Evolutionary conservation across 345 rosid species (phyloP), one percentile per base, ranked within the genome.

Genomic region (Kernera saxatilis): DNA sequence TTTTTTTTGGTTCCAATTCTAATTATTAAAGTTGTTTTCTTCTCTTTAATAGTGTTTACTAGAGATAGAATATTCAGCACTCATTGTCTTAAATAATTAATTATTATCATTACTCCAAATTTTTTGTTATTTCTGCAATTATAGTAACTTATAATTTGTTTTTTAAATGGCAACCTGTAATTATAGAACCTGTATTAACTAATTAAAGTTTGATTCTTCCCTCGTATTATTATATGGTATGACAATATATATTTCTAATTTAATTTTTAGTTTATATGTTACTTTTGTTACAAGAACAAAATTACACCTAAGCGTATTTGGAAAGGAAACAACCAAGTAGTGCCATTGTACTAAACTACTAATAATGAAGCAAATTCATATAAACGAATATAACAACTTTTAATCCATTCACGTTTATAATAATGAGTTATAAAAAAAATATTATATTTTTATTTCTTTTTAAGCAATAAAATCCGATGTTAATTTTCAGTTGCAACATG

Each of bases 21-120:
- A 45, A 44, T 75, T 61, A 69, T 53, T 69, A 69, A 51, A 67
- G 57, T 68, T 68, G 30, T 59, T 68, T 68, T 60, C 33, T 21
- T 25, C 65, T 62, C 58, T 64, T 44, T 56, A 64, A 14, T 53
- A 55, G 37, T 57, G 67, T 36, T 73, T 57, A 72, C 48, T 26
- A 46, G n/a, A 23, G 19, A 41, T 32, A 43, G 17, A 53, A 63
- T 73, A 55, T 54, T 45, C 65, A 36, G 32, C 57, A 65, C 77
- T 65, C 77, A 29, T 57, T 71, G 54, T 41, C 63, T 62, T 52
- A 35, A 61, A 41, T 60, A 39, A 29, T 48, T 56, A 36, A 27
- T 58, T 4, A 39, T 39, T 27, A 40, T 55, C 19, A 55, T 35
- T 49, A 65, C 41, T 13, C 64, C 41, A 26, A 7, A 7, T 21